Conservation (phyloP, 306 rosid genomes). For the Quillaja saponaria region DNA sequence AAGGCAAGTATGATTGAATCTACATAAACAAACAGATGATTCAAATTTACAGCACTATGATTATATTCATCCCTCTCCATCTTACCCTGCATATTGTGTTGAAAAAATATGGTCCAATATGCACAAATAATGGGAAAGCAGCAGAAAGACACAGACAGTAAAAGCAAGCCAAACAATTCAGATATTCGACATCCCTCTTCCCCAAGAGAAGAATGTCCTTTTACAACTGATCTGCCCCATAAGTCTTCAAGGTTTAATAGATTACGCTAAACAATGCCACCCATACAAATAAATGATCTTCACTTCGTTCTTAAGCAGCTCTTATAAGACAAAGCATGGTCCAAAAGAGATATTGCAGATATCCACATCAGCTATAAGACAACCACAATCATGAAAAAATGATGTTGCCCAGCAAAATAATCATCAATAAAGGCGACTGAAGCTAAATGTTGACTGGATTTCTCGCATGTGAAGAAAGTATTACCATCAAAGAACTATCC, state of each 20-base stretch:
- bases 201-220: constrained; percentile 45
- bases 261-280: constrained; percentile 47
- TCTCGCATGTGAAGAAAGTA: constrained; percentile 31
- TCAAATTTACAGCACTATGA: too few species aligned
- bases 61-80: too few species aligned
- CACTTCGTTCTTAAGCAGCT: not conserved
- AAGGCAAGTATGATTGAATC: too few species aligned
- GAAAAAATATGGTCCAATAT: too few species aligned
- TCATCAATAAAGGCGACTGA: constrained; percentile 32
- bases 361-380: constrained; percentile 35
- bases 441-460: constrained; percentile 20
- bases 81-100: too few species aligned
- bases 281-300: constrained; percentile 31
- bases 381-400: constrained; percentile 30
- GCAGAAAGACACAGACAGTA: constrained; percentile 32
- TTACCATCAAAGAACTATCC: constrained; percentile 26
- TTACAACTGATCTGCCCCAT: constrained; percentile 47
- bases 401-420: constrained; percentile 32
- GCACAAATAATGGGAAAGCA: constrained; percentile 17
- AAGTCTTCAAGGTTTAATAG: constrained; percentile 48
- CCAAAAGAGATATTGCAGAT: constrained; percentile 16
- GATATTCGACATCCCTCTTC: constrained; percentile 40
- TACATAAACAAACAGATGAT: too few species aligned
- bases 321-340: too few species aligned
- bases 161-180: constrained; percentile 50